These are phyloP conservation scores for Cryptococcus jaspeensis DNA, from an alignment of 1,284 basidiomycete species.

Conservation along the genomic window DNA sequence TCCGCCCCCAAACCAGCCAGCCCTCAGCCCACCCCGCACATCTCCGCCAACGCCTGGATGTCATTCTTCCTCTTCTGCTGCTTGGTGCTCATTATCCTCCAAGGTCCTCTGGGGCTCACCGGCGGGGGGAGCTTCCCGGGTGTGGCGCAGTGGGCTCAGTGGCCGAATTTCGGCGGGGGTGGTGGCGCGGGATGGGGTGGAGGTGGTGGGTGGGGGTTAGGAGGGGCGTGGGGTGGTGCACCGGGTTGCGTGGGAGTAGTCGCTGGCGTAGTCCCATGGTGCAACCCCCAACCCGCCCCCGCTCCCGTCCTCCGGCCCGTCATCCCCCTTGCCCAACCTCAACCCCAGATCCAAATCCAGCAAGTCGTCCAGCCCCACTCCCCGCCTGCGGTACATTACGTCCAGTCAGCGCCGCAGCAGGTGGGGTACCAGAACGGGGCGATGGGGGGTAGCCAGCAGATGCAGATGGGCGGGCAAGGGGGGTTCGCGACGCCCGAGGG, in stretches of 20 bases:
- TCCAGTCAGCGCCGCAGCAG: neutral
- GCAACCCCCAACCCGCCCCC: constrained; percentile 12
- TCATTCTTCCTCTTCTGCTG: constrained; percentile 42
- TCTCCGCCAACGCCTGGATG: constrained; percentile 43
- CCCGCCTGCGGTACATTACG: neutral
- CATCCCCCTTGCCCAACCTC: constrained; percentile 1
- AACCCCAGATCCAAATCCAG: constrained; percentile 15
- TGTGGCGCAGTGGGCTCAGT: constrained; percentile 3
- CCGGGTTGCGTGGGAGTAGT: constrained; percentile 35
- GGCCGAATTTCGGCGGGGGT: constrained; percentile 2
- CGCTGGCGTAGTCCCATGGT: constrained; percentile 34
- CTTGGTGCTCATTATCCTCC: constrained; percentile 40
- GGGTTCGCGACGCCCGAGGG: constrained; percentile 23
- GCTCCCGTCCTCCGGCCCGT: neutral
- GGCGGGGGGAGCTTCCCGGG: constrained; percentile 3
- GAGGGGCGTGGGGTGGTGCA: constrained; percentile 12
- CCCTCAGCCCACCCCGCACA: constrained; percentile 25
- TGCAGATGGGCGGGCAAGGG: constrained; percentile 37
- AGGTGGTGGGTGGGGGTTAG: constrained; percentile 1
- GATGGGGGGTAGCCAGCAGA: neutral
- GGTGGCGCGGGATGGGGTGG: constrained; percentile 2
- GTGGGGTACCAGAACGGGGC: neutral
- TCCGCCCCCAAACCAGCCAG: constrained; percentile 11
- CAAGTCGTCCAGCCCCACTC: constrained; percentile 9
- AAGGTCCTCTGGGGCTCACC: constrained; percentile 37